These are phyloP conservation scores for Fusarium sp. DNA, from an alignment of 2,329 filamentous ascomycete species.

Conservation along the genomic window DNA sequence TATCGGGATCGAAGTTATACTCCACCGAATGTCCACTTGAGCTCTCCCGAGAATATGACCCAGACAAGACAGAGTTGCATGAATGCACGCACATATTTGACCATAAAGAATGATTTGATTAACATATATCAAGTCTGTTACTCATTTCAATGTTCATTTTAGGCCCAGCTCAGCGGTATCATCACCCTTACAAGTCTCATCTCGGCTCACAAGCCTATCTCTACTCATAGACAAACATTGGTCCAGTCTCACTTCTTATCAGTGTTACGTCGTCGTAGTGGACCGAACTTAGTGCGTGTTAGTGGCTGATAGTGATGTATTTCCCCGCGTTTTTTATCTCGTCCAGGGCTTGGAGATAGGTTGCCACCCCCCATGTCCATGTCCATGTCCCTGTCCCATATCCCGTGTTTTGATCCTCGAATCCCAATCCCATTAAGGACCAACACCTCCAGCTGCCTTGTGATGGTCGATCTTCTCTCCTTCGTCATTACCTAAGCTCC, in stretches of 20 bases:
- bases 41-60: not conserved
- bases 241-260: conserved; percentile 21
- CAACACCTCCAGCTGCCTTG: not conserved
- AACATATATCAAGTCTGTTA: too few species aligned
- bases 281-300: conserved; percentile 6
- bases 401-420: not conserved
- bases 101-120: too few species aligned
- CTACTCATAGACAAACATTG: not conserved
- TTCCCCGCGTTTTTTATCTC: conserved; percentile 41
- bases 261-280: conserved; percentile 6
- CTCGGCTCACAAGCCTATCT: conserved; percentile 22
- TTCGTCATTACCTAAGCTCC: not conserved
- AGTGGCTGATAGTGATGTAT: conserved; percentile 37
- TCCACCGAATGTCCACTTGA: not conserved
- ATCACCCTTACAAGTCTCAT: not conserved
- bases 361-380: conserved; percentile 21
- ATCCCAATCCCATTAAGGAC: not conserved
- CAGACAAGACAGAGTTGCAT: not conserved
- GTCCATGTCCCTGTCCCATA: not conserved
- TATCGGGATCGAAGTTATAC: not conserved
- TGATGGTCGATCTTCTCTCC: conserved; percentile 10
- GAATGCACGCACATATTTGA: not conserved
- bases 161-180: not conserved
- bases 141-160: too few species aligned
- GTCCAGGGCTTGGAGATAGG: conserved; percentile 10